Evolutionary conservation across 2,329 filamentous ascomycete genomes (phyloP), one percentile per base, ranked within the genome.

Genomic region (Aureobasidium sp.): DNA sequence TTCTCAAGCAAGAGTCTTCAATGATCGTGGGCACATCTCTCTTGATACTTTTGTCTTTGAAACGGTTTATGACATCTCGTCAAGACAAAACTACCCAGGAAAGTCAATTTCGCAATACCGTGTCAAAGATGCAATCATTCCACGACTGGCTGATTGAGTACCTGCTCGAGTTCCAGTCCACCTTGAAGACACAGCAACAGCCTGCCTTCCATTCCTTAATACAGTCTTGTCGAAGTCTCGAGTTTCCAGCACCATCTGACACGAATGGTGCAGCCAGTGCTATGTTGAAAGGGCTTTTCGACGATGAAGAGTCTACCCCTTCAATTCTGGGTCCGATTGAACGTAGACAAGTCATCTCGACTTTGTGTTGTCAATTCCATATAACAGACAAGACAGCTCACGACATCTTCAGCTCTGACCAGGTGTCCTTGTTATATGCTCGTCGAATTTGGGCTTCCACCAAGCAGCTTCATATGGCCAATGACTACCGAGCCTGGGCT

Each of bases 1-100:
- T 91, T 64, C 74, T 98, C 4, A 70, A 68, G 3, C 74, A 79
- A 27, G 75, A 78, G 0, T 83, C 89, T 0, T 84, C 83, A 0
- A 96, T 96, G 61, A 74, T 94, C 37, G 84, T 87, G 10, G 91
- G 90, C 0, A 86, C 90, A 58, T 79, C 85, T 1, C 72, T 96
- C 16, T 88, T 89, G 1, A 85, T 86, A 0, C 72, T 97, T 3
- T 82, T 90, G 3, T 90, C 88, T 2, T 74, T 97, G 17, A 79
- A 84, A 39, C 79, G 83, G 7, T 90, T 95, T 62, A 72, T 94
- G 14, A 79, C 83, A 38, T 85, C 84, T 1, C 82, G 80, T 27
- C 85, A 90, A 61, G 82, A 86, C 11, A 89, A 83, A 61, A 91
- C 86, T 24, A 91, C 88, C 0, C 88, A 95, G 61, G 88, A 94